A percentile compares a stretch with the other conserved stretches of the same genome.
phyloP scores from a whole-genome alignment of 345 rosid genomes.

The Euclidium syriacum region DNA sequence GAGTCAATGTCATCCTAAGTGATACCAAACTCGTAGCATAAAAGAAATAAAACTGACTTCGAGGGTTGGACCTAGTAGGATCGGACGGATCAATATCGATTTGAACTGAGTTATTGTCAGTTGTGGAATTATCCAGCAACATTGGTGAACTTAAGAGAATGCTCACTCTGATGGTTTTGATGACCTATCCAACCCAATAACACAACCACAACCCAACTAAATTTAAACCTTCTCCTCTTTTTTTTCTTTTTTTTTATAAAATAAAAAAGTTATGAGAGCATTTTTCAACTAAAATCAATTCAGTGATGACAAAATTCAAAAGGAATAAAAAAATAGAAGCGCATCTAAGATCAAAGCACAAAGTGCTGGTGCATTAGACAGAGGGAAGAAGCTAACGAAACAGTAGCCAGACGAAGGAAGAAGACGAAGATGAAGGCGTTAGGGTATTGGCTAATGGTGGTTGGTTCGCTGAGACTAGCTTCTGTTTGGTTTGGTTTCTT shows the following conservation, averaged over 20 bases:
- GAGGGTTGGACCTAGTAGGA: too few species aligned
- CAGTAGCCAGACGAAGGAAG: not conserved
- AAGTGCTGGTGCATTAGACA: not conserved
- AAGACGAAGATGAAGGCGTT: conserved; percentile 61
- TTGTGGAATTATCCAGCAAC: too few species aligned
- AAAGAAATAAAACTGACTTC: too few species aligned
- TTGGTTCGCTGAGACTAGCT: conserved; percentile 78
- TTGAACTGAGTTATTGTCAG: too few species aligned
- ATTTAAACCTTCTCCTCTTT: too few species aligned
- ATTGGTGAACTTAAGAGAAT: not conserved
- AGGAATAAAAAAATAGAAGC: not conserved
- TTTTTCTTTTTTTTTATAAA: not conserved
- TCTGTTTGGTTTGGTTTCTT: conserved; percentile 97
- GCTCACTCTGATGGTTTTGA: not conserved
- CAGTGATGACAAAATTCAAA: not conserved
- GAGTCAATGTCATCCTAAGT: too few species aligned
- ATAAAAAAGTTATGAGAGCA: not conserved
- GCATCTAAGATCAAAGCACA: conserved; percentile 3
- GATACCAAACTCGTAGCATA: too few species aligned
- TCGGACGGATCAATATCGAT: too few species aligned
- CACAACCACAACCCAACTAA: not conserved
- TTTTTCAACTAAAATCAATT: not conserved
- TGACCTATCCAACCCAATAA: not conserved
- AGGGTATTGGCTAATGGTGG: conserved; percentile 90
- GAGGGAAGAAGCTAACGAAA: not conserved